Evolutionary conservation across 306 rosid species (phyloP).

Genomic region (Lathyrus oleraceus): DNA sequence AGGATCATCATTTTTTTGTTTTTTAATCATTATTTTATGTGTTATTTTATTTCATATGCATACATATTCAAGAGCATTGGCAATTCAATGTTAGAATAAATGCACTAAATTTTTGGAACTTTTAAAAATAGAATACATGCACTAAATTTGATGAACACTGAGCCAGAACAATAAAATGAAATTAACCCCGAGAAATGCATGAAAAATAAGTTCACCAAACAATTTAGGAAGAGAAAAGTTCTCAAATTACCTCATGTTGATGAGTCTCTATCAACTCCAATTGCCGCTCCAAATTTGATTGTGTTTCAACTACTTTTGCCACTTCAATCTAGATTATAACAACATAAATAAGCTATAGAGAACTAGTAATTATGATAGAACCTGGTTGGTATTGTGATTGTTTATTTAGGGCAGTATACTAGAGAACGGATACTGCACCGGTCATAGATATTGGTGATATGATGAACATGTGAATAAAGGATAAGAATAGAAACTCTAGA

Average conservation of each 20-base stretch:
- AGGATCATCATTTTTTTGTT: background rate
- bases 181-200: background rate
- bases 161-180: background rate
- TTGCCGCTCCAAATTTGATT: slow-evolving; percentile 83
- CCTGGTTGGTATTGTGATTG: too few relatives aligned
- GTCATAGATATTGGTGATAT: too few relatives aligned
- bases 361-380: too few relatives aligned
- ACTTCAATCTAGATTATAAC: slow-evolving; percentile 73
- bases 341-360: slow-evolving; percentile 31
- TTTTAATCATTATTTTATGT: background rate
- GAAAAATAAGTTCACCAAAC: slow-evolving; percentile 10
- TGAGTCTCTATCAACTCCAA: slow-evolving; percentile 93
- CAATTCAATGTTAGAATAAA: background rate
- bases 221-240: slow-evolving; percentile 8
- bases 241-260: slow-evolving; percentile 81
- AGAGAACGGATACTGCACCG: too few relatives aligned
- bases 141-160: slow-evolving; percentile 1
- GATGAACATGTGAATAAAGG: too few relatives aligned
- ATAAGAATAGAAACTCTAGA: too few relatives aligned
- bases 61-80: background rate
- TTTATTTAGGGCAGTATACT: too few relatives aligned
- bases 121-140: background rate
- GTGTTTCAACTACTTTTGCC: slow-evolving; percentile 89
- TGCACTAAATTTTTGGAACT: too few relatives aligned
- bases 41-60: background rate